phyloP scores from a whole-genome alignment of 2,329 filamentous ascomycete genomes.

The Sclerotinia borealis region DNA sequence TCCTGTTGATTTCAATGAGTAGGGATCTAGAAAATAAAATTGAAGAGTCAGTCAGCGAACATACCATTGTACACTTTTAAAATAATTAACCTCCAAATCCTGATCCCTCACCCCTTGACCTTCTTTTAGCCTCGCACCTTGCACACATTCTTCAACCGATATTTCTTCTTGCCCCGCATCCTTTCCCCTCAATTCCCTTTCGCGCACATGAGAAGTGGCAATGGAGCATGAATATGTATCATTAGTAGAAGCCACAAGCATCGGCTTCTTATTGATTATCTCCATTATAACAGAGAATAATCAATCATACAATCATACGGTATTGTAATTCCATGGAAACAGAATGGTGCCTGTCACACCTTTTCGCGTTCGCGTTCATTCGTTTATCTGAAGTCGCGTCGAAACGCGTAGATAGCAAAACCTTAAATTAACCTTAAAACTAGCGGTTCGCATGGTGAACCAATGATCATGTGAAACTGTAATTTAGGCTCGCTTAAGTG shows the following conservation, averaged over 20 bases:
- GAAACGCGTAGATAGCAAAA: neutral
- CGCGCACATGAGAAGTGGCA: slow-evolving; percentile 24
- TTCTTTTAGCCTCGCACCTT: neutral
- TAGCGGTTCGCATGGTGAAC: neutral
- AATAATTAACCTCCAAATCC: slow-evolving; percentile 30
- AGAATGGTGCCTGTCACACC: neutral
- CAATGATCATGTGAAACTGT: too few species aligned
- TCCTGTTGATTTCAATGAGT: slow-evolving; percentile 21
- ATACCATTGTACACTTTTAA: slow-evolving; percentile 34
- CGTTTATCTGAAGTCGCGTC: neutral
- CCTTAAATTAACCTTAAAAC: neutral
- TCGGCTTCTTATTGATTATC: slow-evolving; percentile 14
- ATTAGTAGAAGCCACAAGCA: slow-evolving; percentile 28
- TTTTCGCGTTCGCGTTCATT: neutral
- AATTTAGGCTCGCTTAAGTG: too few species aligned
- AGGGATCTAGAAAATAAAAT: slow-evolving; percentile 1
- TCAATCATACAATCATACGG: neutral
- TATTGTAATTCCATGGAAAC: neutral
- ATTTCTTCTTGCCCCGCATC: neutral
- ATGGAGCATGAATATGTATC: slow-evolving; percentile 29
- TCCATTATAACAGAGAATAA: slow-evolving; percentile 14
- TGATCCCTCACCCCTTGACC: slow-evolving; percentile 10
- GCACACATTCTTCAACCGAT: neutral
- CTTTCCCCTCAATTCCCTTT: slow-evolving; percentile 15
- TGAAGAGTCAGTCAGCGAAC: neutral